These are phyloP conservation scores for Xylaria flabelliformis DNA, from an alignment of 495 filamentous ascomycete genomes.

Conservation along the genomic window DNA sequence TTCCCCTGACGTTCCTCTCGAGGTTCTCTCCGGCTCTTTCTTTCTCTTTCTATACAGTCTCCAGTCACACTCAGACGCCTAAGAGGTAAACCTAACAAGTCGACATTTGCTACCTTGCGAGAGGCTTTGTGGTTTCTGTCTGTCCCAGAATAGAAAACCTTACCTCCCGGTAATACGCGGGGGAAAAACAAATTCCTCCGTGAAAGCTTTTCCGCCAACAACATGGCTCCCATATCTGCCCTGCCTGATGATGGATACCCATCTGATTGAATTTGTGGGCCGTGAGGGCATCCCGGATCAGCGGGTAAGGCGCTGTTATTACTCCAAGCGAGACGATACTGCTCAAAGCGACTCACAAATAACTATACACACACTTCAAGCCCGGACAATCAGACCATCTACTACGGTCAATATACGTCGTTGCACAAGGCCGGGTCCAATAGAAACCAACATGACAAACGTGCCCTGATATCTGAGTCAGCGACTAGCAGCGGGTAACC, in stretches of 20 bases:
- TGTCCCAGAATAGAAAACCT: conserved; percentile 8
- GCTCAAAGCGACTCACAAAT: conserved; percentile 18
- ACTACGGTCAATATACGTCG: neutral
- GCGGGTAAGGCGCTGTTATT: conserved; percentile 23
- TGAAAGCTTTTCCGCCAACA: conserved; percentile 27
- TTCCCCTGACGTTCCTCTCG: neutral
- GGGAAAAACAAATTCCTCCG: neutral
- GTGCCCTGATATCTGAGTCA: conserved; percentile 12
- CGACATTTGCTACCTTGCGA: neutral
- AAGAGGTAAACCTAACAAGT: neutral
- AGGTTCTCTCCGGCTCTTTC: neutral
- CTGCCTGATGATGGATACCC: conserved; percentile 18
- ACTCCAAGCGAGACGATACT: conserved; percentile 4
- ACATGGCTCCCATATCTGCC: conserved; percentile 17
- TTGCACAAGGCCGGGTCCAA: conserved; percentile 18
- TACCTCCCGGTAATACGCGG: conserved; percentile 1
- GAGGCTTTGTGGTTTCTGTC: neutral
- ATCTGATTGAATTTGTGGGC: conserved; percentile 28
- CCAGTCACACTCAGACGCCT: neutral
- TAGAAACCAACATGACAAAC: neutral
- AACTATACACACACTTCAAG: conserved; percentile 6
- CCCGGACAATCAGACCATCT: neutral
- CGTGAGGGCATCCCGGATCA: conserved; percentile 21
- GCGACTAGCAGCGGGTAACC: conserved; percentile 13
- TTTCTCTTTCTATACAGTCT: neutral